Evolutionary conservation across 2,329 filamentous ascomycete genomes (phyloP).

Genomic region (Torrubiellomyces zombiae): DNA sequence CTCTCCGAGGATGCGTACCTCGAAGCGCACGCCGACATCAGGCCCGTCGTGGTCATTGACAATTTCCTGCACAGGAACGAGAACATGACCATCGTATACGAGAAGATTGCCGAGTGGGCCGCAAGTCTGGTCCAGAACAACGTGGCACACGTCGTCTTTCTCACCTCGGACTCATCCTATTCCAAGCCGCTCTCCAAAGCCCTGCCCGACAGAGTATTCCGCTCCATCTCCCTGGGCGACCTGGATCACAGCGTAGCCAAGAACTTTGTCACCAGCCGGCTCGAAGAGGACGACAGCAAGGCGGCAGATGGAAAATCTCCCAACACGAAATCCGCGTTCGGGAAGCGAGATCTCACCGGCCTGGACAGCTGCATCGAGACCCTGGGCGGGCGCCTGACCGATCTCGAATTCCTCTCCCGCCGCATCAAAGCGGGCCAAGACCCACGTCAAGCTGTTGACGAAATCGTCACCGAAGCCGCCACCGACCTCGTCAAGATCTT

Average conservation of each 20-base stretch:
- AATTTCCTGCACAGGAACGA: slow-evolving; percentile 76
- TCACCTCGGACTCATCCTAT: slow-evolving; percentile 79
- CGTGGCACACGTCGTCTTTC: slow-evolving; percentile 83
- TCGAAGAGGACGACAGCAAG: slow-evolving; percentile 34
- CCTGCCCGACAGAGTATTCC: slow-evolving; percentile 80
- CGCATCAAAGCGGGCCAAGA: slow-evolving; percentile 76
- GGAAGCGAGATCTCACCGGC: slow-evolving; percentile 41
- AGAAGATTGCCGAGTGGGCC: slow-evolving; percentile 79
- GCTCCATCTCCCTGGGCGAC: slow-evolving; percentile 71
- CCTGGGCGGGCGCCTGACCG: slow-evolving; percentile 82
- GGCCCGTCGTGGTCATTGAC: slow-evolving; percentile 76
- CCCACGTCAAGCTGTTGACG: slow-evolving; percentile 62
- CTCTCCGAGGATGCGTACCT: slow-evolving; percentile 74
- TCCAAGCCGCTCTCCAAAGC: slow-evolving; percentile 76
- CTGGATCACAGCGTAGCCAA: slow-evolving; percentile 75
- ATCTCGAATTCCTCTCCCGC: slow-evolving; percentile 85
- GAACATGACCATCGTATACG: slow-evolving; percentile 47
- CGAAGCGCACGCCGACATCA: slow-evolving; percentile 69
- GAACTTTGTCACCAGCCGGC: slow-evolving; percentile 71
- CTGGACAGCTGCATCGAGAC: slow-evolving; percentile 68
- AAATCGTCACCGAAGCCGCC: slow-evolving; percentile 78
- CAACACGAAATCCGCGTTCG: too few species aligned
- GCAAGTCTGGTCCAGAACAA: slow-evolving; percentile 73
- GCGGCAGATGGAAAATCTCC: slow-evolving; percentile 9
- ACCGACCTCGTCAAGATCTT: slow-evolving; percentile 91